Evolutionary conservation across 495 filamentous ascomycete genomes (phyloP).

Genomic region (Penicillium maclennaniae): DNA sequence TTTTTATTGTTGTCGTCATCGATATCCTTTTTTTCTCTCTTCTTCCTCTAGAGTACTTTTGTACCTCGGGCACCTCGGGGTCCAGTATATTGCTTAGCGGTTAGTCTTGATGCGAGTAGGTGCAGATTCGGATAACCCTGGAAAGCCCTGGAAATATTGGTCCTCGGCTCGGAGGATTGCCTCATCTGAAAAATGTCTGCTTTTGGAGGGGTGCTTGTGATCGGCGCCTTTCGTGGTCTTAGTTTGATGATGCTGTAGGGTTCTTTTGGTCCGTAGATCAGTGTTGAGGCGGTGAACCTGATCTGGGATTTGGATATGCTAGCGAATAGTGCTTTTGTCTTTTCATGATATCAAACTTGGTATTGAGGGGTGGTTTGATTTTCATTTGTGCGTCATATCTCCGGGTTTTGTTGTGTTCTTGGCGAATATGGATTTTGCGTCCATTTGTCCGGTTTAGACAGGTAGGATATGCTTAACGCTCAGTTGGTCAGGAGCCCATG

Average conservation of each 20-base stretch:
- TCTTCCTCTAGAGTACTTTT: background rate
- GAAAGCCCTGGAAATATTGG: too few relatives aligned
- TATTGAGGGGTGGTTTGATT: background rate
- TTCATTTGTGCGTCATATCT: background rate
- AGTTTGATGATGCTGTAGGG: background rate
- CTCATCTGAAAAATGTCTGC: background rate
- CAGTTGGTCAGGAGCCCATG: too few relatives aligned
- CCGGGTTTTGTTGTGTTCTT: background rate
- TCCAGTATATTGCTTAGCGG: background rate
- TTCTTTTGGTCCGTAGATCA: background rate
- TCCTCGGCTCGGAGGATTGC: too few relatives aligned
- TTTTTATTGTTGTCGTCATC: background rate
- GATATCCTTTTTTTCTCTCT: background rate
- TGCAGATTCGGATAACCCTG: background rate
- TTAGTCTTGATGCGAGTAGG: background rate
- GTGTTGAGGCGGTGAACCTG: background rate
- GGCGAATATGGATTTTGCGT: background rate
- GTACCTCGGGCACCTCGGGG: background rate
- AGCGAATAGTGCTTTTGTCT: background rate
- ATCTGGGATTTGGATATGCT: background rate
- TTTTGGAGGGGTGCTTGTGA: background rate
- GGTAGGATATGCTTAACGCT: too few relatives aligned
- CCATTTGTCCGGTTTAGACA: background rate
- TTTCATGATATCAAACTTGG: background rate
- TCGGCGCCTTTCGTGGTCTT: background rate